These are phyloP conservation scores for Oidiodendron maius DNA, from an alignment of 495 filamentous ascomycete genomes.

Conservation along the genomic window DNA sequence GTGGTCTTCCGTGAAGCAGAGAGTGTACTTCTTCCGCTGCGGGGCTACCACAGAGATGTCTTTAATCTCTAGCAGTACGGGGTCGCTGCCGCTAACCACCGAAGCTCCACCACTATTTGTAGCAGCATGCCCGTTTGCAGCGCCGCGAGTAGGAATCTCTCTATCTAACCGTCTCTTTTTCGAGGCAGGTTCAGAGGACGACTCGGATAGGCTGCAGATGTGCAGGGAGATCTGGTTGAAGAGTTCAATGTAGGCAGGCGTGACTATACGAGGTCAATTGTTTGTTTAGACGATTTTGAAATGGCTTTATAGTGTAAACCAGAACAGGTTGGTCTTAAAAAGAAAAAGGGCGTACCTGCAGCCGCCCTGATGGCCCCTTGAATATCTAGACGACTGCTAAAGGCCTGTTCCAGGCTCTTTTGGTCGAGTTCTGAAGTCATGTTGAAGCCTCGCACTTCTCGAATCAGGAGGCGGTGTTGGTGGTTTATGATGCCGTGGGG, in stretches of 20 bases:
- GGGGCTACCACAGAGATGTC: constrained; percentile 76
- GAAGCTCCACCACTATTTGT: constrained; percentile 3
- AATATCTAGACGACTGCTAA: constrained; percentile 21
- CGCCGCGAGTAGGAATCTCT: constrained; percentile 21
- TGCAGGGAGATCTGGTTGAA: constrained; percentile 50
- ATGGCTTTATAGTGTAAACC: background rate
- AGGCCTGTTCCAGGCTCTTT: constrained; percentile 17
- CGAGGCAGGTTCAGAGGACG: constrained; percentile 21
- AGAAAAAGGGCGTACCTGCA: constrained; percentile 13
- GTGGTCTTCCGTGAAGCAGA: constrained; percentile 63
- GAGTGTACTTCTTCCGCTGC: constrained; percentile 83
- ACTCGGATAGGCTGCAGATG: constrained; percentile 34
- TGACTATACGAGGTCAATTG: constrained; percentile 5
- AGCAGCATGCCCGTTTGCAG: constrained; percentile 13
- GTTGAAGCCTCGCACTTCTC: no score
- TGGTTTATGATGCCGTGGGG: no score
- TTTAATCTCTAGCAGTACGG: constrained; percentile 53
- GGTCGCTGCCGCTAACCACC: constrained; percentile 30
- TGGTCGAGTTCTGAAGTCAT: constrained; percentile 18
- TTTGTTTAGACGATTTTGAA: background rate
- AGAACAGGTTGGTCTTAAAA: background rate
- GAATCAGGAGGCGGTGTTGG: no score
- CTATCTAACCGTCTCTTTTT: constrained; percentile 45
- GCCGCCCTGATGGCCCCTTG: constrained; percentile 19
- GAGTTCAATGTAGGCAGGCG: constrained; percentile 29